Evolutionary conservation across 192 early-diverging fungal species (phyloP), one percentile per base, ranked within the genome.

Genomic region (Coemansia sp.): DNA sequence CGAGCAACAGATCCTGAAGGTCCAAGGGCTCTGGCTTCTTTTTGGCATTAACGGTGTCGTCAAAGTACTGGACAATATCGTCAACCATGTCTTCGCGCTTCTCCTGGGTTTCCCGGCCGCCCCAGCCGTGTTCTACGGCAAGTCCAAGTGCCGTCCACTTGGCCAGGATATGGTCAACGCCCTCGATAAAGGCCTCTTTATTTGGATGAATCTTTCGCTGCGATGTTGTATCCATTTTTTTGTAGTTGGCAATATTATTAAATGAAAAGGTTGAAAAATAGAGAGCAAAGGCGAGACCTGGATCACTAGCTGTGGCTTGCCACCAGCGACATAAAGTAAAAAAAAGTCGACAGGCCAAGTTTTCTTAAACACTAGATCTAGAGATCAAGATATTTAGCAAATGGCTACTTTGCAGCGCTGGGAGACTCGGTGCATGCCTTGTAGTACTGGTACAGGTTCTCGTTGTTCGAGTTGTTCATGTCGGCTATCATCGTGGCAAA

Each of bases 101-200:
- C n/a, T 87, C 88, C n/a, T 43, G 70, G 8, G 89, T 87, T 31
- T 88, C 86, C 7, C 73, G 76, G 44, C 91, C 91, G 55, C 91
- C 91, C 91, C 91, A 93, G 47, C 85, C 85, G 63, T 89, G 85
- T 40, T 91, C 85, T 2, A 93, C 90, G 2, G 91, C 91, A 20
- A 93, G 68, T 67, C 87, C 88, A 34, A 93, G 77, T 20, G 91
- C 91, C 16, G 90, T 91, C 91, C 91, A 93, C 20, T 79, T 84
- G 51, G 86, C 71, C 40, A 92, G 81, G 41, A 92, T 55, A 69
- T 88, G 88, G 33, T 85, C 70, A 0, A 91, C 87, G 11, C 90
- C 91, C 74, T 90, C 87, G 40, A 79, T 79, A 41, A 84, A 84
- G 24, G 81, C 81, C 13, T 72, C 81, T 43, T 79, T 75, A 67